Percentiles rank a stretch among this genome's conserved stretches.
Evolutionary conservation across 768 basidiomycete species (phyloP).

Genomic region (Xerocomus spinulosus): DNA sequence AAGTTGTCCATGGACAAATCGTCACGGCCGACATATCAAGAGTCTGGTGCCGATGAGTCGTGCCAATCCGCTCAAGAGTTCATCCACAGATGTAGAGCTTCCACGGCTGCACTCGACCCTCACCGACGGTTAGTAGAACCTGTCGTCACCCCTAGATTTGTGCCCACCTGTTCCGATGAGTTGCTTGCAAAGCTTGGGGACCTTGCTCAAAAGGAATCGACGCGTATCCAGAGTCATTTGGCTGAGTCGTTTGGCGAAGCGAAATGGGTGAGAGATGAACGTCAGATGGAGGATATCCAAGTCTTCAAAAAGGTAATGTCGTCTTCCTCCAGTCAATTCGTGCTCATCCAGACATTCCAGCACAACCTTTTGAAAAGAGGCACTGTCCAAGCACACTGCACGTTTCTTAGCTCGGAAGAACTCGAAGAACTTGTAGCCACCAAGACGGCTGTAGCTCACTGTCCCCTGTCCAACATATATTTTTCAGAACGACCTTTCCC

Average conservation of each 20-base stretch:
- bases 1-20: conserved; percentile 90
- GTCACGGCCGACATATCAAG: conserved; percentile 65
- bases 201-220: conserved; percentile 41
- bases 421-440: conserved; percentile 45
- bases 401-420: conserved; percentile 56
- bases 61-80: conserved; percentile 53
- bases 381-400: conserved; percentile 87
- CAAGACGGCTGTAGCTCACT: conserved; percentile 73
- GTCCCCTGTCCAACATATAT: conserved; percentile 86
- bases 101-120: conserved; percentile 37
- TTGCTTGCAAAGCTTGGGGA: conserved; percentile 59
- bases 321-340: background rate
- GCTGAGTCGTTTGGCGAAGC: conserved; percentile 77
- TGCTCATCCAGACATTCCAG: conserved; percentile 35
- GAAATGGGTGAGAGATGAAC: conserved; percentile 59
- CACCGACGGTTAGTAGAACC: conserved; percentile 64
- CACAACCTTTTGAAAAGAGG: conserved; percentile 53
- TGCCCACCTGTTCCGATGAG: conserved; percentile 79
- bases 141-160: conserved; percentile 84
- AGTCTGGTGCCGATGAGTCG: conserved; percentile 49
- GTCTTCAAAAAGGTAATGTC: conserved; percentile 61
- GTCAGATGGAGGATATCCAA: conserved; percentile 65
- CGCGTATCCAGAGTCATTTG: conserved; percentile 76
- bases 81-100: conserved; percentile 43
- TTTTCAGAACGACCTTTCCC: conserved; percentile 71